A percentile compares a stretch with the other conserved stretches of the same genome.
phyloP scores from a whole-genome alignment of 306 rosid genomes.

The Vicia villosa region DNA sequence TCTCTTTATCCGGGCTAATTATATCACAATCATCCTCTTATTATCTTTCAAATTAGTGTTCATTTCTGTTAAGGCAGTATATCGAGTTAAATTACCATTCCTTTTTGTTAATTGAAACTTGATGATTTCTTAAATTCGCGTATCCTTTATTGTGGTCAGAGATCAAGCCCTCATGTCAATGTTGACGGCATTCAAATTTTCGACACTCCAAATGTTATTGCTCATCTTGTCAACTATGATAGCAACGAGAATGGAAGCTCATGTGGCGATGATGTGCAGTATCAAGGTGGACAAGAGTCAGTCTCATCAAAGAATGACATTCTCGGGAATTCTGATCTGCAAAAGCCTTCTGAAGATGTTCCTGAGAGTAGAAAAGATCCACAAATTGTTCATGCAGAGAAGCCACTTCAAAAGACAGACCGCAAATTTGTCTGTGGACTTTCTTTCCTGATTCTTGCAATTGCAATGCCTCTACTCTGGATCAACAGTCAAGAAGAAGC shows the following conservation, averaged over 20 bases:
- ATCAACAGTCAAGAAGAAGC: slow-evolving; percentile 59
- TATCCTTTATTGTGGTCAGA: slow-evolving; percentile 46
- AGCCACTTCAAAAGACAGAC: slow-evolving; percentile 40
- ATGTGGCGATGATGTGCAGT: slow-evolving; percentile 41
- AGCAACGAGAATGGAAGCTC: slow-evolving; percentile 45
- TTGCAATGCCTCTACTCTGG: slow-evolving; percentile 56
- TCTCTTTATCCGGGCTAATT: background rate
- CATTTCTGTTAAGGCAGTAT: slow-evolving; percentile 12
- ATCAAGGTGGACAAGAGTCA: slow-evolving; percentile 60
- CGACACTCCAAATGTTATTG: slow-evolving; percentile 53
- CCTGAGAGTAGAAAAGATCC: slow-evolving; percentile 34
- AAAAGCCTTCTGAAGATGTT: slow-evolving; percentile 38
- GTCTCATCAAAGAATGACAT: slow-evolving; percentile 68
- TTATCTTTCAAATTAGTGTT: background rate
- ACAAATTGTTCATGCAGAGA: slow-evolving; percentile 30
- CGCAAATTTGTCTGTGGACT: slow-evolving; percentile 58
- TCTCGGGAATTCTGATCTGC: slow-evolving; percentile 41
- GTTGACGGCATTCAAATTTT: slow-evolving; percentile 51
- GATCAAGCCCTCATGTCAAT: slow-evolving; percentile 46
- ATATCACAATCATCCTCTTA: too few relatives aligned
- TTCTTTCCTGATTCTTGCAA: slow-evolving; percentile 53
- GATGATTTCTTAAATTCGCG: background rate
- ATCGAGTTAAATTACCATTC: background rate
- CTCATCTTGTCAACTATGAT: slow-evolving; percentile 34
- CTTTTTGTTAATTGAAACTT: slow-evolving; percentile 22